Evolutionary conservation across 805 yeast genomes (phyloP), one percentile per base, ranked within the genome.

Genomic region (Candida germanica): DNA sequence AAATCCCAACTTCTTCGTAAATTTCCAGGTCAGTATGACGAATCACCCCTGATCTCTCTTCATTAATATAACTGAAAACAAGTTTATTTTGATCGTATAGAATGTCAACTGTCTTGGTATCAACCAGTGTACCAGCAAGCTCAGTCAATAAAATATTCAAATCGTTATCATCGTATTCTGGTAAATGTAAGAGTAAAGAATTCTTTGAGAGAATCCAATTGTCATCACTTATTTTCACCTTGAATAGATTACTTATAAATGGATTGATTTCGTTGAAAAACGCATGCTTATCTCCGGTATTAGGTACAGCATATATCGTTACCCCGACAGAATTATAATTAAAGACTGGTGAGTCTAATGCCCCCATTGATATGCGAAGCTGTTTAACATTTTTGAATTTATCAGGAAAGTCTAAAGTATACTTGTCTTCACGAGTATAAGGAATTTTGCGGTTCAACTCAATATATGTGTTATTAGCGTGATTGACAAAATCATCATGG

Each of bases 1-100:
- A 68, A 9, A 68, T 43, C 1, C 73, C 73, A 6, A 65, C 42
- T 40, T 68, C 73, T 19, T 56, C 56, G 17, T 47, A 43, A n/a
- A 24, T 19, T 7, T 33, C 41, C 11, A 32, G 26, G 13, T 24
- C 21, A 4, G 24, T 11, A 3, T 12, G 20, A 23, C 27, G 23
- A 6, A 31, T 19, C 7, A 26, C 18, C 3, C 12, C 25, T 2
- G 7, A 11, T 12, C 24, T 25, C 22, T 26, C 33, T 3, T 40
- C 25, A 29, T 42, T 38, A 11, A 49, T 35, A 17, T 38, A 35
- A 17, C 38, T 40, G 17, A 50, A 18, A 10, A 40, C 34, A 10
- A 48, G 28, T 19, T 36, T 38, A 4, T 30, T 38, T 2, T 37
- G 39, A 8, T 35, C 33, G 27, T 38, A 48, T 3, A 22, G 26